Percentiles rank a stretch among this genome's conserved stretches.
Conservation (phyloP, 139 green algal genomes). For the Pycnococcus provasolii region DNA sequence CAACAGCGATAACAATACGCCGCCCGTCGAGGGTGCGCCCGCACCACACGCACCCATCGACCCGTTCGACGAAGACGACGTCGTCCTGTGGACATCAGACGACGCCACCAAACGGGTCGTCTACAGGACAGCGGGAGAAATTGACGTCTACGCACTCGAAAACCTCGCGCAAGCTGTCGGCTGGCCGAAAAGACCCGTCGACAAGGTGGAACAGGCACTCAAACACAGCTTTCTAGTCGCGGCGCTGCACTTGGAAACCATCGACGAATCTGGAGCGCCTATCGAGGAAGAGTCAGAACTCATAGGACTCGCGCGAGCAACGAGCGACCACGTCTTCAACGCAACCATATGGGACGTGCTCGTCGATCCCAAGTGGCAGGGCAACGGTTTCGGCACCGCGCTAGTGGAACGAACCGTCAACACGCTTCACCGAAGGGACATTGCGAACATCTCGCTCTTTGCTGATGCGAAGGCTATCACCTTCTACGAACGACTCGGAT, state of each 20-base stretch:
- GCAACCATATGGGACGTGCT: slow-evolving; percentile 97
- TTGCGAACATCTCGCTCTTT: slow-evolving; percentile 95
- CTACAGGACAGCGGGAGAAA: slow-evolving; percentile 53
- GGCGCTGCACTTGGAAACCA: slow-evolving; percentile 48
- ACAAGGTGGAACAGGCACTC: slow-evolving; percentile 76
- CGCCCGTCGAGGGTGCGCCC: no score
- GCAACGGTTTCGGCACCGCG: slow-evolving; percentile 79
- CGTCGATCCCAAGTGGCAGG: slow-evolving; percentile 77
- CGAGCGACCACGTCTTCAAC: slow-evolving; percentile 90
- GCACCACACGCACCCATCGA: no score
- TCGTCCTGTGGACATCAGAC: slow-evolving; percentile 18
- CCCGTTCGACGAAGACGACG: no score
- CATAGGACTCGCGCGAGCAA: slow-evolving; percentile 74
- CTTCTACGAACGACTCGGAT: slow-evolving; percentile 55
- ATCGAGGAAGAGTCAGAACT: slow-evolving; percentile 29
- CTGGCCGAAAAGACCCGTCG: slow-evolving; percentile 63
- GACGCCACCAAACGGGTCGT: slow-evolving; percentile 57
- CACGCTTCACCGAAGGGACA: slow-evolving; percentile 68
- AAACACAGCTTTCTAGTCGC: slow-evolving; percentile 79
- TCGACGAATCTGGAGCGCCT: not conserved
- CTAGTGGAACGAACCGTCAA: slow-evolving; percentile 82
- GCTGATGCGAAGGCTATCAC: slow-evolving; percentile 59
- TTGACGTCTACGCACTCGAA: slow-evolving; percentile 69
- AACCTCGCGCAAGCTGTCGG: slow-evolving; percentile 73
- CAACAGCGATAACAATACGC: no score